These are phyloP conservation scores for Saturnispora bothae DNA, from an alignment of 805 yeast species.

Conservation along the genomic window DNA sequence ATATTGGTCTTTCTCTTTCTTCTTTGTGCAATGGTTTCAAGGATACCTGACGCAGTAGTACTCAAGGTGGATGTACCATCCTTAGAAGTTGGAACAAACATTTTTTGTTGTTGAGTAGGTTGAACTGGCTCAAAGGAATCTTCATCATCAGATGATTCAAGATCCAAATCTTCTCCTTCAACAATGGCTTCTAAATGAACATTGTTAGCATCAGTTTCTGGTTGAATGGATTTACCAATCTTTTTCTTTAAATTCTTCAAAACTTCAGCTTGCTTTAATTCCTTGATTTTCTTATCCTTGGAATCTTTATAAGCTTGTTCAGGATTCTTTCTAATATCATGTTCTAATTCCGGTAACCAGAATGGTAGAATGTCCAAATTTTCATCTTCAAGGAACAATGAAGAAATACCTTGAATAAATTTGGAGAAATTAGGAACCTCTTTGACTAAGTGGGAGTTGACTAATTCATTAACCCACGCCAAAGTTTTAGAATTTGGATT, in stretches of 20 bases:
- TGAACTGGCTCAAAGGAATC: conserved; percentile 28
- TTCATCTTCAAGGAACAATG: conserved; percentile 82
- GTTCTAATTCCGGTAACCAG: conserved; percentile 88
- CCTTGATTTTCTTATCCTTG: conserved; percentile 39
- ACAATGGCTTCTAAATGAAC: conserved; percentile 25
- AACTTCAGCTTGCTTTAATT: conserved; percentile 30
- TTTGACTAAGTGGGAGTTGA: conserved; percentile 73
- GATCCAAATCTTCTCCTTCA: conserved; percentile 30
- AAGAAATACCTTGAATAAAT: conserved; percentile 86
- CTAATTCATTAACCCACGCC: conserved; percentile 81
- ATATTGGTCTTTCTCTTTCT: conserved; percentile 16
- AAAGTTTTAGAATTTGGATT: conserved; percentile 37
- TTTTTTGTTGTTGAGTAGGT: conserved; percentile 3
- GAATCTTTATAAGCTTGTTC: conserved; percentile 66
- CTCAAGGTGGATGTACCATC: conserved; percentile 1
- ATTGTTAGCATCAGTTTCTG: conserved; percentile 17
- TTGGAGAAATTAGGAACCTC: conserved; percentile 92
- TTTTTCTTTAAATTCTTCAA: conserved; percentile 31
- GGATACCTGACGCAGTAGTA: conserved; percentile 1
- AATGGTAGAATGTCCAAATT: conserved; percentile 83
- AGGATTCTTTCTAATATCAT: conserved; percentile 69
- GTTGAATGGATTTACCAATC: conserved; percentile 32
- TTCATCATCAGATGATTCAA: conserved; percentile 47
- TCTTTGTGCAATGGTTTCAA: conserved; percentile 8
- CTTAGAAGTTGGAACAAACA: neutral